These are phyloP conservation scores for Hamigera avellanea DNA, from an alignment of 495 filamentous ascomycete species.

Conservation along the genomic window DNA sequence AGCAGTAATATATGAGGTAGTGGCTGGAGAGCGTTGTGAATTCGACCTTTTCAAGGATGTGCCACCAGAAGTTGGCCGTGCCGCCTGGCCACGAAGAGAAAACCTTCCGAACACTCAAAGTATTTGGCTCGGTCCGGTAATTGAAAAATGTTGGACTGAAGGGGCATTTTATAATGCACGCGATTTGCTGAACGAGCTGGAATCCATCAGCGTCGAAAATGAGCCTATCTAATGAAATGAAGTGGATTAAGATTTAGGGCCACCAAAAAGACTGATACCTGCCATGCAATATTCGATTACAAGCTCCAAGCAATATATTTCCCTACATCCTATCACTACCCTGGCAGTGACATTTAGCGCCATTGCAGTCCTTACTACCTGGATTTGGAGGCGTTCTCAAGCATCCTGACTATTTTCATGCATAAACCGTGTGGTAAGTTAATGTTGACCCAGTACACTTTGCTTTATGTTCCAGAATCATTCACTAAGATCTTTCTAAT, in stretches of 20 bases:
- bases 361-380: too few relatives aligned
- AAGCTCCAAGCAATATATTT: too few relatives aligned
- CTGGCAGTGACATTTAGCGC: too few relatives aligned
- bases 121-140: constrained; percentile 17
- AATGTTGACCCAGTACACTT: neutral
- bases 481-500: neutral
- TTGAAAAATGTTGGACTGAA: constrained; percentile 19
- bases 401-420: too few relatives aligned
- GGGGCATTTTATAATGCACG: constrained; percentile 13
- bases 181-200: constrained; percentile 10
- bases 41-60: constrained; percentile 18
- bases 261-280: too few relatives aligned
- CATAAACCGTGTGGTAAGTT: too few relatives aligned
- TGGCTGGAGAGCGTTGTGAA: constrained; percentile 13
- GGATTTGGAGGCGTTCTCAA: too few relatives aligned
- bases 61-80: constrained; percentile 10
- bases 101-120: constrained; percentile 12
- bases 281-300: too few relatives aligned
- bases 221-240: neutral
- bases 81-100: constrained; percentile 10
- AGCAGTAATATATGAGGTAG: constrained; percentile 19
- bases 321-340: too few relatives aligned
- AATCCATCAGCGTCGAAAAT: constrained; percentile 4
- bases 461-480: neutral
- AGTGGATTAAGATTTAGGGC: too few relatives aligned